A percentile compares a stretch with the other conserved stretches of the same genome.
phyloP scores from a whole-genome alignment of 2,329 filamentous ascomycete species.

The Bipolaris bicolor region DNA sequence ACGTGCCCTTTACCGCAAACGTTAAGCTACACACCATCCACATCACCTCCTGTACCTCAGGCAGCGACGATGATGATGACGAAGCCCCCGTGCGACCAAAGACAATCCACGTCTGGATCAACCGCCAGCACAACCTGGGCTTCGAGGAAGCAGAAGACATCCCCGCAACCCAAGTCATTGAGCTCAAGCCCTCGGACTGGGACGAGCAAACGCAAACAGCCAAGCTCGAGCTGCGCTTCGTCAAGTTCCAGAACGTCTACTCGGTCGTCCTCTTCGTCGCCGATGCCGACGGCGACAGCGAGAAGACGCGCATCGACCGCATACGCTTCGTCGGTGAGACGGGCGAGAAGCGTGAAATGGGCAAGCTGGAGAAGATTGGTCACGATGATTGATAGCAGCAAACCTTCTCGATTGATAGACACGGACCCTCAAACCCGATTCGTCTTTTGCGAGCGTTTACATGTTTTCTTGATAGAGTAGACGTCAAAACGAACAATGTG shows the following conservation, averaged over 20 bases:
- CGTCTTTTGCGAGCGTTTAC: not conserved
- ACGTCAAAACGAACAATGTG: not conserved
- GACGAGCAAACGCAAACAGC: constrained; percentile 58
- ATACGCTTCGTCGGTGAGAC: constrained; percentile 83
- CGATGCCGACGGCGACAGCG: constrained; percentile 77
- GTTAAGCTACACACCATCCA: constrained; percentile 87
- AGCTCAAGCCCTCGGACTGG: constrained; percentile 79
- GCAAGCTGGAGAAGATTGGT: constrained; percentile 93
- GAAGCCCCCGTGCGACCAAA: constrained; percentile 81
- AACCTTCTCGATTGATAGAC: not conserved
- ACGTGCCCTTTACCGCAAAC: constrained; percentile 83
- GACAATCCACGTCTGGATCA: constrained; percentile 84
- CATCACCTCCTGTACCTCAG: constrained; percentile 78
- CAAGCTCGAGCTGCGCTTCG: constrained; percentile 74
- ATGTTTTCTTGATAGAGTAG: constrained; percentile 1
- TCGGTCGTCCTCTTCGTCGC: constrained; percentile 88
- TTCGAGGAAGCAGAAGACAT: constrained; percentile 95
- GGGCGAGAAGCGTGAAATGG: constrained; percentile 90
- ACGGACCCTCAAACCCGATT: too few relatives aligned
- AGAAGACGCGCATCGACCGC: constrained; percentile 84
- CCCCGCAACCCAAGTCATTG: constrained; percentile 78
- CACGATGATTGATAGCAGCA: constrained; percentile 59
- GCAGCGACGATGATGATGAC: constrained; percentile 65
- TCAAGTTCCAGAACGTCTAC: constrained; percentile 96
- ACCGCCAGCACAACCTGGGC: constrained; percentile 86